phyloP scores from a whole-genome alignment of 1,284 basidiomycete species.

The Papiliotrema fonsecae region DNA sequence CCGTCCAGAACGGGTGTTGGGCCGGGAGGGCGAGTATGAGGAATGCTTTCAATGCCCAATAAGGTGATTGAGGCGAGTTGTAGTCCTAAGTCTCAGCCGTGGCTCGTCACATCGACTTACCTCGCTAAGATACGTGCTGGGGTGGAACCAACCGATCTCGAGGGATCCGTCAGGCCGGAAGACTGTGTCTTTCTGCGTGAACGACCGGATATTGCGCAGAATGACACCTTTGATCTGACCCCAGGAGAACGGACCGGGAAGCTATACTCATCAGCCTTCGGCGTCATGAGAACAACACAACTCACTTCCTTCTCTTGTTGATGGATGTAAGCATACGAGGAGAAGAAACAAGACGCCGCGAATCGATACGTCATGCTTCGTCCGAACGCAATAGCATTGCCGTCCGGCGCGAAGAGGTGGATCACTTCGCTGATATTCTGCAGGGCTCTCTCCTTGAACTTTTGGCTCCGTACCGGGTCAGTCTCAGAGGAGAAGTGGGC shows the following conservation, averaged over 20 bases:
- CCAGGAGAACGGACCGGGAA: conserved; percentile 61
- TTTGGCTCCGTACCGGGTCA: conserved; percentile 26
- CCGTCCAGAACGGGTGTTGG: conserved; percentile 64
- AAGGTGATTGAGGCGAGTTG: conserved; percentile 54
- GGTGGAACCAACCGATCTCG: conserved; percentile 65
- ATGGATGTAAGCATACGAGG: conserved; percentile 23
- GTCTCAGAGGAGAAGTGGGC: conserved; percentile 17
- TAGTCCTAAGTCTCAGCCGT: conserved; percentile 16
- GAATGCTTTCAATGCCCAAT: conserved; percentile 74
- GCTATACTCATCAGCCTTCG: conserved; percentile 34
- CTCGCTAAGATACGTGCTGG: conserved; percentile 65
- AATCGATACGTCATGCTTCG: conserved; percentile 35
- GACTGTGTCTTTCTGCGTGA: conserved; percentile 55
- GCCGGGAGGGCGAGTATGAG: conserved; percentile 59
- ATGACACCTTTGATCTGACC: conserved; percentile 66
- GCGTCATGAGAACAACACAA: conserved; percentile 27
- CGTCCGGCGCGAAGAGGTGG: conserved; percentile 24
- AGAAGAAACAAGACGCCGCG: conserved; percentile 57
- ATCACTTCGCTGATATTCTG: conserved; percentile 15
- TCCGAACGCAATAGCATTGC: conserved; percentile 24
- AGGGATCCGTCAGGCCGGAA: conserved; percentile 59
- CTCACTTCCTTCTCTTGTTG: conserved; percentile 16
- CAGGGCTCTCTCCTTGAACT: conserved; percentile 12
- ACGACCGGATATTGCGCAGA: conserved; percentile 65
- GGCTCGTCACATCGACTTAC: conserved; percentile 50